Evolutionary conservation across 2,329 filamentous ascomycete genomes (phyloP), one percentile per base, ranked within the genome.

Genomic region (Didymella pomorum): DNA sequence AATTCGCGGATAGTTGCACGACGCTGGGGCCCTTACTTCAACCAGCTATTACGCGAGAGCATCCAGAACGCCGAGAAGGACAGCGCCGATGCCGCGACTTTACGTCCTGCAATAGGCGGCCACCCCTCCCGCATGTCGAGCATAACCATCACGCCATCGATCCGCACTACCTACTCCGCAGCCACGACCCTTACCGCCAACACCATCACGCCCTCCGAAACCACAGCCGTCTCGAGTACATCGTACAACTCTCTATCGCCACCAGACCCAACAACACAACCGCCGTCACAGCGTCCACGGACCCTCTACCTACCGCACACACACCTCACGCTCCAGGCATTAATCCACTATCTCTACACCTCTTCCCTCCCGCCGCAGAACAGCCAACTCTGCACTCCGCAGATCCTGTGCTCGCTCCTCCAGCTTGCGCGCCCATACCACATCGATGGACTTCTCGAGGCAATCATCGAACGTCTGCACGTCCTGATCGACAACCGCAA

Each of bases 1-100:
- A 99, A 96, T 76, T 98, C 95, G 7, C 87, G 93, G 56, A 86
- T 99, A 16, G 84, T 98, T 16, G 89, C 91, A 10, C 86, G 92
- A 26, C 84, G 95, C 72, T 99, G 95, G 95, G 95, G 95, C 0
- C 92, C 93, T 0, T 97, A 96, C 74, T 98, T 99, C 78, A 92
- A 97, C 55, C 92, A 96, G 73, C 84, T 99, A 1, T 82, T 98
- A 10, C 87, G 91, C 26, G 93, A 97, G 76, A 92, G 91, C 42
- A 83, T 84, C 4, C 87, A 90, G 2, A 66, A 53, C 20, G 88
- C 90, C 52, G 90, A 89, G 1, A 71, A 67, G 25, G 67, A 68
- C 44, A 79, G 65, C 56, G 86, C 87, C 23, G 93, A 97, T 66
- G 85, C 89, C 0, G 85, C 88, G 26, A 95, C 92, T 0, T 78